phyloP scores from a whole-genome alignment of 306 rosid genomes.

The Cyamopsis tetragonoloba region DNA sequence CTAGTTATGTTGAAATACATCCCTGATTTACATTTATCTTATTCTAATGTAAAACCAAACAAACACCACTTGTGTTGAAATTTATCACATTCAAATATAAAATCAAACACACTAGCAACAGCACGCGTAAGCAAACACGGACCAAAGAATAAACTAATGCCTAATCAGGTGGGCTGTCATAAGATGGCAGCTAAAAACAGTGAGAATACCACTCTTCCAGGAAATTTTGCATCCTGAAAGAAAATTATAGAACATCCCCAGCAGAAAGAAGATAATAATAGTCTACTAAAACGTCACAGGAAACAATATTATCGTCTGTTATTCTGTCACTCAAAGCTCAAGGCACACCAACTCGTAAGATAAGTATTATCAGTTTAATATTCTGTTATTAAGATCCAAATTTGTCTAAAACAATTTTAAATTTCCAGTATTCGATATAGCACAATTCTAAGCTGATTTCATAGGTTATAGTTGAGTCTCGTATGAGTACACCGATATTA shows the following conservation, averaged over 20 bases:
- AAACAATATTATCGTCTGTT: neutral
- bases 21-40: no score
- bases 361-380: neutral
- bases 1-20: no score
- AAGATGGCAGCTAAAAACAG: neutral
- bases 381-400: no score
- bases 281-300: neutral
- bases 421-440: no score
- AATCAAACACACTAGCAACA: no score
- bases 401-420: neutral
- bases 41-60: no score
- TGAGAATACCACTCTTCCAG: neutral
- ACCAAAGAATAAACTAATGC: no score
- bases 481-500: no score
- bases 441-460: neutral
- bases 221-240: neutral
- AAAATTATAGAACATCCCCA: neutral
- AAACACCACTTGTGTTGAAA: no score
- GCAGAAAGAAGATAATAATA: neutral
- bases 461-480: neutral
- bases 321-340: neutral
- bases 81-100: no score
- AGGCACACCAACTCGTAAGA: neutral
- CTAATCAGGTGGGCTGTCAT: no score
- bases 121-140: no score